These are phyloP conservation scores for Alternaria ethzedia DNA, from an alignment of 2,329 filamentous ascomycete species.

Conservation along the genomic window DNA sequence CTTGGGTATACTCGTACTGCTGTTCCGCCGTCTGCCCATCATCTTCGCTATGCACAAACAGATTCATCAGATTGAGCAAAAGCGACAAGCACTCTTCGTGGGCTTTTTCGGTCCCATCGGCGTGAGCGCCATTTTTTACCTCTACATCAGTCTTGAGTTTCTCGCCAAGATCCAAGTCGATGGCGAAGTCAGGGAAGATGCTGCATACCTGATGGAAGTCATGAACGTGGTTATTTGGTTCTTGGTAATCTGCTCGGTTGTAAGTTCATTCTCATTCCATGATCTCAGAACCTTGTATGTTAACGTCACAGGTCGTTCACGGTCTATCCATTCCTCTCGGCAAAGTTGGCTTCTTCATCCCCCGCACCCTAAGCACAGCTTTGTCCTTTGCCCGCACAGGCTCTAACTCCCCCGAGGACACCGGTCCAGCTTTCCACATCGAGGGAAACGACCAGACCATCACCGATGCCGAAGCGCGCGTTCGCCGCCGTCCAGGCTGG, in stretches of 20 bases:
- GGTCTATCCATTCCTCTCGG: slow-evolving; percentile 81
- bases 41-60: slow-evolving; percentile 74
- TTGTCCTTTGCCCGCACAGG: slow-evolving; percentile 28
- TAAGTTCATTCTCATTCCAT: slow-evolving; percentile 54
- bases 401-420: slow-evolving; percentile 18
- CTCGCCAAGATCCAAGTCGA: slow-evolving; percentile 65
- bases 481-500: slow-evolving; percentile 32
- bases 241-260: slow-evolving; percentile 79
- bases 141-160: slow-evolving; percentile 82
- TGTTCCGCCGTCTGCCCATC: slow-evolving; percentile 79
- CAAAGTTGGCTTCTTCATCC: slow-evolving; percentile 68
- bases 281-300: not conserved
- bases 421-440: slow-evolving; percentile 42
- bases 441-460: slow-evolving; percentile 20
- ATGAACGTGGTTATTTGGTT: slow-evolving; percentile 85
- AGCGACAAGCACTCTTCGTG: slow-evolving; percentile 79
- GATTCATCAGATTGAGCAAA: slow-evolving; percentile 79
- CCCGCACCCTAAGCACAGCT: slow-evolving; percentile 65
- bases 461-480: slow-evolving; percentile 28
- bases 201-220: slow-evolving; percentile 68
- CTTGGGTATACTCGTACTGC: slow-evolving; percentile 76
- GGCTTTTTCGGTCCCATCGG: slow-evolving; percentile 95
- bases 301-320: slow-evolving; percentile 69
- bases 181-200: slow-evolving; percentile 68
- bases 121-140: slow-evolving; percentile 87